These are phyloP conservation scores for Cardiospermum halicacabum DNA, from an alignment of 345 rosid species.

Conservation along the genomic window DNA sequence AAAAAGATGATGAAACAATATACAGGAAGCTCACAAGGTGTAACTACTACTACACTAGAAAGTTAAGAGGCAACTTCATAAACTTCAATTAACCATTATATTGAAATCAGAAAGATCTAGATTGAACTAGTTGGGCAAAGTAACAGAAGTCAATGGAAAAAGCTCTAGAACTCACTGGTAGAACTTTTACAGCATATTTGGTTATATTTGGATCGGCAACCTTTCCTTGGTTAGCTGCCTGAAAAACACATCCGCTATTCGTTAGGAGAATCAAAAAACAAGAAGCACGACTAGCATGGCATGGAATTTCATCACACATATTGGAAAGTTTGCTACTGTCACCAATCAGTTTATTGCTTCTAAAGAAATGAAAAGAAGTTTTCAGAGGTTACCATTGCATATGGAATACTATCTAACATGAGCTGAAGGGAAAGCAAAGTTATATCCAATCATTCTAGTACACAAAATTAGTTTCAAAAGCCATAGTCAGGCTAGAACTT, in stretches of 20 bases:
- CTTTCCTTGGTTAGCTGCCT: slow-evolving; percentile 67
- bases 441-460: neutral
- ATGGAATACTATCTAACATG: neutral
- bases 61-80: neutral
- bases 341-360: neutral
- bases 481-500: neutral
- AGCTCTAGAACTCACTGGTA: slow-evolving; percentile 57
- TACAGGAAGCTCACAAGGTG: neutral
- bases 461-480: neutral
- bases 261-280: neutral
- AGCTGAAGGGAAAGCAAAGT: neutral
- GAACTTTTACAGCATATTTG: slow-evolving; percentile 74
- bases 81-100: neutral
- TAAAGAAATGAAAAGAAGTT: neutral
- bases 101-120: neutral
- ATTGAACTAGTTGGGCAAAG: neutral
- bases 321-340: neutral
- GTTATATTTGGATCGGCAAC: slow-evolving; percentile 60
- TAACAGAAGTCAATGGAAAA: neutral
- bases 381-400: neutral
- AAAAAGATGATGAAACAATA: neutral
- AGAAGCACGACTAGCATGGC: neutral
- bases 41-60: neutral
- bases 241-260: slow-evolving; percentile 20
- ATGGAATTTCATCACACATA: neutral